Evolutionary conservation across 1,284 basidiomycete genomes (phyloP).

Genomic region (Austropuccinia psidii): DNA sequence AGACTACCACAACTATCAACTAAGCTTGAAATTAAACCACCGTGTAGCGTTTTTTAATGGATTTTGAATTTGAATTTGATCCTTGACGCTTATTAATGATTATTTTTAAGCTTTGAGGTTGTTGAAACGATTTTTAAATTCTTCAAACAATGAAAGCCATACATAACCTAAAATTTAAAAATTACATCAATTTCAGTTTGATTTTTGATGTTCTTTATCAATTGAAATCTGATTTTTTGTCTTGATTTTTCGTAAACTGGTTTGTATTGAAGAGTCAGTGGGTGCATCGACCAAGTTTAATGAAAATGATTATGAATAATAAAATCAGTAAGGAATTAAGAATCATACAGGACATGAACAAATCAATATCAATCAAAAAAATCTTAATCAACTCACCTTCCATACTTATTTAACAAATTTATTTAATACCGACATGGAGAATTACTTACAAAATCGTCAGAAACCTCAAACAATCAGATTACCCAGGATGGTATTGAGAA

Average conservation of each 20-base stretch:
- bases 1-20: conserved; percentile 79
- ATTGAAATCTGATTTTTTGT: not conserved
- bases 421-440: not conserved
- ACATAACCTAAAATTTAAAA: not conserved
- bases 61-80: not conserved
- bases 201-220: not conserved
- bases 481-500: too few species aligned
- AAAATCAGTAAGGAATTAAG: not conserved
- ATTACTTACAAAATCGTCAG: too few species aligned
- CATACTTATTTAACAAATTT: conserved; percentile 6
- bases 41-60: conserved; percentile 57
- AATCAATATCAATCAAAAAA: not conserved
- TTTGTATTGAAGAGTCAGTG: not conserved
- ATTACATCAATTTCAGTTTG: not conserved
- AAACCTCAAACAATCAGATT: too few species aligned
- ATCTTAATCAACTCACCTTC: not conserved
- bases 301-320: not conserved
- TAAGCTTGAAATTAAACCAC: conserved; percentile 71
- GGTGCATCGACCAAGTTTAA: not conserved
- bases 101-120: not conserved
- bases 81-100: not conserved
- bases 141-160: not conserved
- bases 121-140: not conserved
- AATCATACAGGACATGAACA: not conserved
- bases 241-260: not conserved